Evolutionary conservation across 805 yeast genomes (phyloP).

Genomic region (Kodamaea fukazawae): DNA sequence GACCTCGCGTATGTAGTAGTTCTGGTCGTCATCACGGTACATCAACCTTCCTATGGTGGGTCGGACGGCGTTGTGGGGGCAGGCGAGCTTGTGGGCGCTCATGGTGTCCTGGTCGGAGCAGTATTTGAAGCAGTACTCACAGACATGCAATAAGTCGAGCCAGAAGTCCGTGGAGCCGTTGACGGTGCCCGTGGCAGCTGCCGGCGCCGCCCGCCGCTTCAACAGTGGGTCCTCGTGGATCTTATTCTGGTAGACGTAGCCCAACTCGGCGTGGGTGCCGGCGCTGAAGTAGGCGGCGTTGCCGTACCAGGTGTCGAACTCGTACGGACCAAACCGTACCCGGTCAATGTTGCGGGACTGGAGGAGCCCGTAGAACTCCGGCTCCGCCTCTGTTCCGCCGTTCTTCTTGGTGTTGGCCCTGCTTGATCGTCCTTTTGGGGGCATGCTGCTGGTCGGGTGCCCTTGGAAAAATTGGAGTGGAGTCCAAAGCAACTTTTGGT

Average conservation of each 20-base stretch:
- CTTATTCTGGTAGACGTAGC: conserved; percentile 34
- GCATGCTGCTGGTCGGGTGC: too few relatives aligned
- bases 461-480: too few relatives aligned
- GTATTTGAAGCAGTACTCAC: conserved; percentile 84
- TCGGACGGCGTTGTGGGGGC: conserved; percentile 33
- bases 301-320: conserved; percentile 85
- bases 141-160: conserved; percentile 65
- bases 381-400: not conserved
- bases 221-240: conserved; percentile 16
- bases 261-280: conserved; percentile 43
- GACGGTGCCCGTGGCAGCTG: too few relatives aligned
- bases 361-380: conserved; percentile 53
- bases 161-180: conserved; percentile 38
- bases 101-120: conserved; percentile 47
- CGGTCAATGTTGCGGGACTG: conserved; percentile 59
- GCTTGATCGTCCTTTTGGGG: too few relatives aligned
- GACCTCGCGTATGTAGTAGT: conserved; percentile 55
- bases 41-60: conserved; percentile 63
- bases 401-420: too few relatives aligned
- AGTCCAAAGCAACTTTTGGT: too few relatives aligned
- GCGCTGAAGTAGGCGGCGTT: conserved; percentile 67
- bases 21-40: conserved; percentile 55
- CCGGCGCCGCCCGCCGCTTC: conserved; percentile 4
- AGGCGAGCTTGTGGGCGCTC: conserved; percentile 47
- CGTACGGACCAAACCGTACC: conserved; percentile 66